Evolutionary conservation across 129 eudicot species (phyloP), one percentile per base, ranked within the genome.

Genomic region (Silybum marianum): DNA sequence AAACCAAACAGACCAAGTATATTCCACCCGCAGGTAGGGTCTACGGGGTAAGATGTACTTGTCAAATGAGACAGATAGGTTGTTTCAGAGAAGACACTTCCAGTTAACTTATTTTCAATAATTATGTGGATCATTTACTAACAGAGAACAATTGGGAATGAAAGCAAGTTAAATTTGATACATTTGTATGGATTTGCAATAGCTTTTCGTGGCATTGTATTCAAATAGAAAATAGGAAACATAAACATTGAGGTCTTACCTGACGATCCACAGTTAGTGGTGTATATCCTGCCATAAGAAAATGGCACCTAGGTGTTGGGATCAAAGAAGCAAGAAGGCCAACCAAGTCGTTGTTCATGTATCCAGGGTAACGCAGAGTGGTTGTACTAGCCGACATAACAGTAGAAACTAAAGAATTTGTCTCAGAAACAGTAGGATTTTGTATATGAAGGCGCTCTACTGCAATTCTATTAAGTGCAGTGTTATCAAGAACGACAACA

Each of bases 341-440:
- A 85, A 94, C 98, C 81, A 92, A 87, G 78, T 94, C 98, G 85
- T 94, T 94, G 72, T 92, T 94, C 98, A 92, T 94, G 74, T 92
- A 94, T 30, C 98, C 98, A 4, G 97, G 98, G 80, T 94, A 94
- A 46, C 98, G 92, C 11, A 94, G 68, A n/a, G 97, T 94, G 25
- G 98, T 92, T 38, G 98, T 94, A 86, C 98, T 94, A 34, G 98
- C 96, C 34, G 97, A 90, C 98, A 94, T 94, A 32, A 94, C 97
- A 81, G 97, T 94, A 48, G 98, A 94, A 62, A 94, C 98, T 82
- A 92, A 74, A 58, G 97, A 92, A 81, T 92, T 94, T 72, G 97
- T 94, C 85, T 92, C 88, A 22, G 96, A 87, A 79, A 92, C 90
- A 22, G 98, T 90, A 51, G 98, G 97, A 88, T 88, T 94, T 34